Conservation (phyloP, 306 rosid genomes). For the Castanea crenata region DNA sequence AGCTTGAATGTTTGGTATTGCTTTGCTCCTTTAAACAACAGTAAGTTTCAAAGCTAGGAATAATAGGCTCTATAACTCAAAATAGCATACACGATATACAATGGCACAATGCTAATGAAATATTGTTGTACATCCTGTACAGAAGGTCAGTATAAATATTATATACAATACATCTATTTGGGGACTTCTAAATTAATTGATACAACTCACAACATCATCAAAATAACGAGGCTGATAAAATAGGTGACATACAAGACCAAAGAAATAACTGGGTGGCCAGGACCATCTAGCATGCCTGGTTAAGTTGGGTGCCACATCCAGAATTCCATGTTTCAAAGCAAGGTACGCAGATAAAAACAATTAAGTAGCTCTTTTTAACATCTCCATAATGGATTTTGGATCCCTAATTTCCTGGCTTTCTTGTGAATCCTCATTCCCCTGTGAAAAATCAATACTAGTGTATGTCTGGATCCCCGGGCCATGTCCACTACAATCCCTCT, state of each 20-base stretch:
- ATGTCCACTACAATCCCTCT: slow-evolving; percentile 58
- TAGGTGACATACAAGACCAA: too few species aligned
- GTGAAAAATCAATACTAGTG: slow-evolving; percentile 67
- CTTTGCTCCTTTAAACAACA: not conserved
- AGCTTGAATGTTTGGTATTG: not conserved
- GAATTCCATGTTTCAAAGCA: not conserved
- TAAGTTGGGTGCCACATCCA: not conserved
- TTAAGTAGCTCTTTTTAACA: slow-evolving; percentile 40
- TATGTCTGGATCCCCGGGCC: slow-evolving; percentile 75
- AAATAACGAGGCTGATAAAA: not conserved
- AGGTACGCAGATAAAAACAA: slow-evolving; percentile 2
- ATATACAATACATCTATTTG: not conserved
- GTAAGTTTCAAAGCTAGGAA: not conserved
- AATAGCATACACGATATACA: not conserved
- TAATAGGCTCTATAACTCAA: not conserved
- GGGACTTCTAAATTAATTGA: not conserved
- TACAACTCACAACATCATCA: not conserved
- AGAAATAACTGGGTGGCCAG: not conserved
- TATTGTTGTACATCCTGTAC: not conserved
- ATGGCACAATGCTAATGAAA: not conserved
- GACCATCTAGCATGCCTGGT: not conserved
- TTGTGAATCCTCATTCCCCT: slow-evolving; percentile 59
- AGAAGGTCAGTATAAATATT: not conserved
- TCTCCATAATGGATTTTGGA: slow-evolving; percentile 52
- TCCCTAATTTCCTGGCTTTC: slow-evolving; percentile 56